Conservation (phyloP, 2,329 filamentous ascomycete genomes). For the Elsinoe arachidis region DNA sequence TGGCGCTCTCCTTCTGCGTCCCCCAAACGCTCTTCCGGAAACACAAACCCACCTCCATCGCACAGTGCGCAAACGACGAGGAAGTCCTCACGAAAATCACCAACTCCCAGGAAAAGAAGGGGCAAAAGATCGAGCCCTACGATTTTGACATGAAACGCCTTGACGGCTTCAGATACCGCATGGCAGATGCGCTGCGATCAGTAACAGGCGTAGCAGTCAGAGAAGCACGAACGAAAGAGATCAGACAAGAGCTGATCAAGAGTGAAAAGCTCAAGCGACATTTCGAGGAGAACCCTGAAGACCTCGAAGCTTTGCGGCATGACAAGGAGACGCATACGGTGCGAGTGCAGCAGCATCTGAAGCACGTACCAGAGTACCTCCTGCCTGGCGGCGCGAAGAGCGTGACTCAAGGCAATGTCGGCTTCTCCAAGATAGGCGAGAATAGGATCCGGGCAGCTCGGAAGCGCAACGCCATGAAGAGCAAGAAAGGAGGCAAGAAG, state of each 20-base stretch:
- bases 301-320: constrained; percentile 78
- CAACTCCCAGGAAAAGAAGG: constrained; percentile 67
- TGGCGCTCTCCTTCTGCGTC: constrained; percentile 91
- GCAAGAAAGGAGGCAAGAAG: constrained; percentile 36
- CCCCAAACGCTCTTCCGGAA: constrained; percentile 75
- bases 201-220: constrained; percentile 85
- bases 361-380: constrained; percentile 89
- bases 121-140: constrained; percentile 79
- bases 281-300: constrained; percentile 93
- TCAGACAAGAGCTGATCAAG: constrained; percentile 82
- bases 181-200: constrained; percentile 82
- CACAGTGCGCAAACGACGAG: constrained; percentile 73
- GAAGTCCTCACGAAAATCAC: constrained; percentile 71
- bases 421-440: constrained; percentile 45
- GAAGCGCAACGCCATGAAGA: constrained; percentile 35
- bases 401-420: constrained; percentile 54
- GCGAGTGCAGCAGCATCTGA: constrained; percentile 77
- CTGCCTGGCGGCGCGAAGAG: constrained; percentile 67
- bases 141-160: constrained; percentile 91
- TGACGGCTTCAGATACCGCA: constrained; percentile 87
- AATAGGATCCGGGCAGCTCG: constrained; percentile 41
- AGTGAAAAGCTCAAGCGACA: constrained; percentile 89
- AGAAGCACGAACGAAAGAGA: constrained; percentile 79
- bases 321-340: constrained; percentile 81
- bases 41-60: constrained; percentile 75